These are phyloP conservation scores for Artemisia tridentata DNA, from an alignment of 129 eudicot genomes.

Conservation along the genomic window DNA sequence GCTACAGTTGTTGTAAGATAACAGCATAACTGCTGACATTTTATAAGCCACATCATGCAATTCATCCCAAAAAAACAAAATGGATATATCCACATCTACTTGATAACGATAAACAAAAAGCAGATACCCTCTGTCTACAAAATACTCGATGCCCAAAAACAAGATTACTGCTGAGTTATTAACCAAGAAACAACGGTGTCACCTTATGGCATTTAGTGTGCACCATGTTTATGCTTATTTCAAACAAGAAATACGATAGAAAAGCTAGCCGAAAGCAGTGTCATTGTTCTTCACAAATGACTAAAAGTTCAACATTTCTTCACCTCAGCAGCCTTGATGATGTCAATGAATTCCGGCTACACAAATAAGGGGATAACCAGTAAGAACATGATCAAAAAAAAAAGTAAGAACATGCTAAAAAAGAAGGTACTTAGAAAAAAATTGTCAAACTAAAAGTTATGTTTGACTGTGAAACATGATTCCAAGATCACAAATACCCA, in stretches of 20 bases:
- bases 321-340: slow-evolving; percentile 88
- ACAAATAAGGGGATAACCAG: slow-evolving; percentile 1
- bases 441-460: no score
- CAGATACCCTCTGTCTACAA: slow-evolving; percentile 8
- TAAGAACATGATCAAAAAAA: no score
- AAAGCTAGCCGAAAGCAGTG: not conserved
- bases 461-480: not conserved
- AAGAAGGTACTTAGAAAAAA: not conserved
- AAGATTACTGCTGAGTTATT: slow-evolving; percentile 3
- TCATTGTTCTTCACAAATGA: slow-evolving; percentile 2
- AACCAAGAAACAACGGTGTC: slow-evolving; percentile 10
- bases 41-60: not conserved
- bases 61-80: not conserved
- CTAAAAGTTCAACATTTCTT: slow-evolving; percentile 44
- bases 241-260: slow-evolving; percentile 7
- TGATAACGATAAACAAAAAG: not conserved
- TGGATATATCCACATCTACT: not conserved
- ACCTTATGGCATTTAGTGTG: slow-evolving; percentile 1
- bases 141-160: not conserved
- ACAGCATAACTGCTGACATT: no score
- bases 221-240: slow-evolving; percentile 10
- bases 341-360: slow-evolving; percentile 91
- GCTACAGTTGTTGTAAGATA: not conserved
- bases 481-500: not conserved
- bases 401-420: no score